Conservation (phyloP, 1,139 yeast species). For the Kodamaea sp. region DNA sequence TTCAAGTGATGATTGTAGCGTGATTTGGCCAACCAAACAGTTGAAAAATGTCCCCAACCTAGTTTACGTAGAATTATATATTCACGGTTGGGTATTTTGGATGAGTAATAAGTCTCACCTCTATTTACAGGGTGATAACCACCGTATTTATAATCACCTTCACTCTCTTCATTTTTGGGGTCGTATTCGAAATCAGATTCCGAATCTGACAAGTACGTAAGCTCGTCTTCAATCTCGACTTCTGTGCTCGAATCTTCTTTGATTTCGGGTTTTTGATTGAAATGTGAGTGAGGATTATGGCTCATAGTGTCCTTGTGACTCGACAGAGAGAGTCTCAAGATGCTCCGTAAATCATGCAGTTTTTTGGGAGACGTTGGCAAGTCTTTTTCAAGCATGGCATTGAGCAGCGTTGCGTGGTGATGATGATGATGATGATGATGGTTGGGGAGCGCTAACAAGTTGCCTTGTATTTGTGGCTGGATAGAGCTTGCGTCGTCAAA, state of each 20-base stretch:
- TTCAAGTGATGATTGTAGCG: slow-evolving; percentile 8
- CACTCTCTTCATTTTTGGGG: slow-evolving; percentile 61
- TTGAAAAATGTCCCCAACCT: slow-evolving; percentile 91
- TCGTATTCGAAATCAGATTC: slow-evolving; percentile 28
- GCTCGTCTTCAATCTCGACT: slow-evolving; percentile 6
- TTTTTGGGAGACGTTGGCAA: not conserved
- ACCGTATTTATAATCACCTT: slow-evolving; percentile 70
- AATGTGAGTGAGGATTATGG: not conserved
- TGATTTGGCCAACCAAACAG: slow-evolving; percentile 76
- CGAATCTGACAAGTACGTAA: slow-evolving; percentile 18
- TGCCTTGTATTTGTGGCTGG: slow-evolving; percentile 5
- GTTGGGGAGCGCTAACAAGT: slow-evolving; percentile 2
- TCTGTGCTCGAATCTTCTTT: not conserved
- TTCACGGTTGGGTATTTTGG: slow-evolving; percentile 22
- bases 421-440: not conserved
- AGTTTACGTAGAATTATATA: slow-evolving; percentile 72
- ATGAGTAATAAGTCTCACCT: slow-evolving; percentile 66
- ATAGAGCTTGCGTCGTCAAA: slow-evolving; percentile 16
- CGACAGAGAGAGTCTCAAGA: slow-evolving; percentile 4
- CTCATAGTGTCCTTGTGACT: slow-evolving; percentile 2
- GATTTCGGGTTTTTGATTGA: not conserved
- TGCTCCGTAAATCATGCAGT: not conserved
- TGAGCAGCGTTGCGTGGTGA: slow-evolving; percentile 2
- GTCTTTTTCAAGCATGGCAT: slow-evolving; percentile 1
- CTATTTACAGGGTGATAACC: slow-evolving; percentile 85